phyloP scores from a whole-genome alignment of 805 yeast genomes.

The Metschnikowia arizonensis region DNA sequence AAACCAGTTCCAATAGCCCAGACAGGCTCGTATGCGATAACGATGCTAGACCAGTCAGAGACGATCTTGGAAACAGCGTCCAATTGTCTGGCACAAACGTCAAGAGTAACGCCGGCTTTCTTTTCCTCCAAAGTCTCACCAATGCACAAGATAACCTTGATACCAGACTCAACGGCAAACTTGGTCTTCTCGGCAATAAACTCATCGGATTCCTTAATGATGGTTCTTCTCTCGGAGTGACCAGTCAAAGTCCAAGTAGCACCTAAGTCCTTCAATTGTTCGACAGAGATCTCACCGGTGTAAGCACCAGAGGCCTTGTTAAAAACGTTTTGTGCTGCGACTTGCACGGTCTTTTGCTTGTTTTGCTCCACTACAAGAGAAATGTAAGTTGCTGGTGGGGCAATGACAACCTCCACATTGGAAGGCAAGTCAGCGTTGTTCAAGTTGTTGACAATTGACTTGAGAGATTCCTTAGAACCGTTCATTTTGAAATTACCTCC shows the following conservation, averaged over 20 bases:
- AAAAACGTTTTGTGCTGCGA: slow-evolving; percentile 91
- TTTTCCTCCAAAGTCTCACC: slow-evolving; percentile 98
- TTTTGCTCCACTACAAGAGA: slow-evolving; percentile 65
- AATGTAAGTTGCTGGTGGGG: slow-evolving; percentile 95
- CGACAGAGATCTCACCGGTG: slow-evolving; percentile 95
- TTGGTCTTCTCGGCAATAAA: slow-evolving; percentile 90
- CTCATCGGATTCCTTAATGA: slow-evolving; percentile 86
- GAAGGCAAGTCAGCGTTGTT: slow-evolving; percentile 73
- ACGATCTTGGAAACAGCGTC: slow-evolving; percentile 80
- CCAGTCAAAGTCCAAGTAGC: slow-evolving; percentile 95
- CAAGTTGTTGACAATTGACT: slow-evolving; percentile 75
- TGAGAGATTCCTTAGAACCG: slow-evolving; percentile 85
- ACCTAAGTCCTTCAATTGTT: slow-evolving; percentile 84
- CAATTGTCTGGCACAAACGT: slow-evolving; percentile 84
- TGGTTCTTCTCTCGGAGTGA: slow-evolving; percentile 97
- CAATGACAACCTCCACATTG: slow-evolving; percentile 86
- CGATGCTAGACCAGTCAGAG: slow-evolving; percentile 85
- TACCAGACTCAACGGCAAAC: slow-evolving; percentile 86
- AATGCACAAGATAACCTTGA: slow-evolving; percentile 90
- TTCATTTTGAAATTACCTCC: slow-evolving; percentile 99
- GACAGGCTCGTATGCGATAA: slow-evolving; percentile 97
- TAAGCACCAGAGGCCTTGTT: slow-evolving; percentile 89
- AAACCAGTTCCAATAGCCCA: slow-evolving; percentile 99
- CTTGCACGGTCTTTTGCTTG: slow-evolving; percentile 66
- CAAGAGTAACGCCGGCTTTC: slow-evolving; percentile 80